A percentile compares a stretch with the other conserved stretches of the same genome.
These are phyloP conservation scores for Fusarium newnesense DNA, from an alignment of 2,329 filamentous ascomycete genomes.

Conservation along the genomic window DNA sequence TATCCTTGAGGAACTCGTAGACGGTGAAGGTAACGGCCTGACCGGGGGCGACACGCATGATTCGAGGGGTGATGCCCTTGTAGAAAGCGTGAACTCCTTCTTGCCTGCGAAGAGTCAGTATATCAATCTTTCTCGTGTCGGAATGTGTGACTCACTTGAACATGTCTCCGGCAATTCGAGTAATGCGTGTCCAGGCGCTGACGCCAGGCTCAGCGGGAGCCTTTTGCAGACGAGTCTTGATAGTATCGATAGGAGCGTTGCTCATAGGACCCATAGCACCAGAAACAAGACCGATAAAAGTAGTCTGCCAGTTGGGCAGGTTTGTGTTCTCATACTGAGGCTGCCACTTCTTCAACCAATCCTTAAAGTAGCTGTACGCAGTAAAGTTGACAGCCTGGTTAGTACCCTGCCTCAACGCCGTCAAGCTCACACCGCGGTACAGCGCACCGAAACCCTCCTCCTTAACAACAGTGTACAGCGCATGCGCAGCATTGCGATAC, in stretches of 20 bases:
- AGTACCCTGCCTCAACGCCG: slow-evolving; percentile 90
- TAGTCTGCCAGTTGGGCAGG: slow-evolving; percentile 90
- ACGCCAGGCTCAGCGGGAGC: slow-evolving; percentile 84
- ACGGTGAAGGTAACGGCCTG: slow-evolving; percentile 84
- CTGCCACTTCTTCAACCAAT: slow-evolving; percentile 77
- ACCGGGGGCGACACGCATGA: slow-evolving; percentile 97
- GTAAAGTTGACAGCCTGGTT: slow-evolving; percentile 99
- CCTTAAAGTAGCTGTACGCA: slow-evolving; percentile 94
- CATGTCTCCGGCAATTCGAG: slow-evolving; percentile 82
- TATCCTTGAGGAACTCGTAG: slow-evolving; percentile 80
- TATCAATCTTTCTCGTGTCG: fast-evolving
- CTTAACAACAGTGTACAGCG: slow-evolving; percentile 85
- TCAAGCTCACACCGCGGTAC: slow-evolving; percentile 93
- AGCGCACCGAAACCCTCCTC: slow-evolving; percentile 91
- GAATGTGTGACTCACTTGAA: slow-evolving; percentile 68
- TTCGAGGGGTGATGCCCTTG: slow-evolving; percentile 97
- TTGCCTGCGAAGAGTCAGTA: slow-evolving; percentile 64
- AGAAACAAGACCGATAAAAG: slow-evolving; percentile 86
- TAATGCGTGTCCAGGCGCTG: slow-evolving; percentile 82
- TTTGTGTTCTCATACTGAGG: slow-evolving; percentile 71
- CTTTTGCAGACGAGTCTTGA: slow-evolving; percentile 96
- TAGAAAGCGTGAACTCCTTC: slow-evolving; percentile 96
- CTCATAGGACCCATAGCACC: slow-evolving; percentile 96
- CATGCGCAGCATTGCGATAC: slow-evolving; percentile 91
- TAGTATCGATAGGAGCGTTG: slow-evolving; percentile 98